Conservation (phyloP, 495 filamentous ascomycete genomes). For the Podospora pseudocomata region DNA sequence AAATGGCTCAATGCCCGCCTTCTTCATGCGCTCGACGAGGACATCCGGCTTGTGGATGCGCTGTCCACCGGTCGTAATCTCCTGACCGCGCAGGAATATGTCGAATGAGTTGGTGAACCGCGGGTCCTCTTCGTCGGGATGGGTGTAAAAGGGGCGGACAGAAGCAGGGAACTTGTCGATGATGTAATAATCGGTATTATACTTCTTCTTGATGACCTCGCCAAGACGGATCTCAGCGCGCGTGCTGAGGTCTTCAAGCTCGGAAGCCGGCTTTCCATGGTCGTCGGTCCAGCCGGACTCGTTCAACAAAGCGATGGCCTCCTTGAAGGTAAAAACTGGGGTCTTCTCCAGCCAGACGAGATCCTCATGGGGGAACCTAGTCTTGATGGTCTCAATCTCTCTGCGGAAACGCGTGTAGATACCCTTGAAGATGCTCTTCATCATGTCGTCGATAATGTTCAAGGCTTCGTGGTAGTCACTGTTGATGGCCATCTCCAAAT, state of each 20-base stretch:
- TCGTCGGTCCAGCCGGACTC: slow-evolving; percentile 77
- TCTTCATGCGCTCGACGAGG: slow-evolving; percentile 73
- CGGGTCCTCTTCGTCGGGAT: slow-evolving; percentile 73
- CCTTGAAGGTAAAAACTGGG: slow-evolving; percentile 72
- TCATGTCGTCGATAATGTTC: slow-evolving; percentile 71
- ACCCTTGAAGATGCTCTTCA: slow-evolving; percentile 83
- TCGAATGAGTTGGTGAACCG: slow-evolving; percentile 87
- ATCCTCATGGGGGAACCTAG: slow-evolving; percentile 57
- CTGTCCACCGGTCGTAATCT: slow-evolving; percentile 87
- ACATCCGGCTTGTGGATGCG: slow-evolving; percentile 79
- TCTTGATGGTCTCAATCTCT: slow-evolving; percentile 64
- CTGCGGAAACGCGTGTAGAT: slow-evolving; percentile 65
- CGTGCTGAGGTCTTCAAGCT: slow-evolving; percentile 75
- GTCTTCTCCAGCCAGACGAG: slow-evolving; percentile 76
- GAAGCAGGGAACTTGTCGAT: slow-evolving; percentile 88
- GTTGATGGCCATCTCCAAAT: slow-evolving; percentile 90
- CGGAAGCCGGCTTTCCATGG: slow-evolving; percentile 62
- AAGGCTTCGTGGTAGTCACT: slow-evolving; percentile 90
- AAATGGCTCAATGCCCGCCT: slow-evolving; percentile 67
- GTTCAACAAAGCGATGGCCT: slow-evolving; percentile 75
- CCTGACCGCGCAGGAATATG: slow-evolving; percentile 91
- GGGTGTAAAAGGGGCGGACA: slow-evolving; percentile 90
- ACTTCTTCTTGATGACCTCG: slow-evolving; percentile 77
- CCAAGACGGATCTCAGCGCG: slow-evolving; percentile 86
- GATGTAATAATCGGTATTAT: slow-evolving; percentile 86